Conservation (phyloP, 805 yeast genomes). For the Lipomyces anomalus region DNA sequence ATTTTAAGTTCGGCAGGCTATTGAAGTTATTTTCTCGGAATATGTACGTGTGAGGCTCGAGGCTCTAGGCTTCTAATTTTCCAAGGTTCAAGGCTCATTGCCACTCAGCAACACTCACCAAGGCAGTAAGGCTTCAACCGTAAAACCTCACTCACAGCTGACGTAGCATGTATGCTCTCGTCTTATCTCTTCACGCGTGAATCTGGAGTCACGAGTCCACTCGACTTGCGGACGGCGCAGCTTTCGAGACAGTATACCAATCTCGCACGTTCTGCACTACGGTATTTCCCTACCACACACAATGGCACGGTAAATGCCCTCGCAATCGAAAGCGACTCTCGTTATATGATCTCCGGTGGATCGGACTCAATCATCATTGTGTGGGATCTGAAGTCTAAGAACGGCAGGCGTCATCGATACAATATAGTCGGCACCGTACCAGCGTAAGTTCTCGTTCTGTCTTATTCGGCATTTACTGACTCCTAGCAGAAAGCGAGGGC, state of each 20-base stretch:
- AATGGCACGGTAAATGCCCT: slow-evolving; percentile 53
- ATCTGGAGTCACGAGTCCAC: slow-evolving; percentile 18
- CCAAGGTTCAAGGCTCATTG: too few species aligned
- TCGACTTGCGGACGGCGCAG: slow-evolving; percentile 20
- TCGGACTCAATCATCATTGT: slow-evolving; percentile 63
- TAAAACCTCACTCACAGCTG: too few species aligned
- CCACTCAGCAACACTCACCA: too few species aligned
- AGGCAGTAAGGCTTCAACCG: too few species aligned
- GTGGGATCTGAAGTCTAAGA: slow-evolving; percentile 50
- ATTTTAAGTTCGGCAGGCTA: too few species aligned
- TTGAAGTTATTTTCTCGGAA: too few species aligned
- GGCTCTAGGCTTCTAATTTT: too few species aligned
- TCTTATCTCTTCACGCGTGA: slow-evolving; percentile 21
- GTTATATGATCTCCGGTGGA: slow-evolving; percentile 61
- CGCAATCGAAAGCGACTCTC: slow-evolving; percentile 47
- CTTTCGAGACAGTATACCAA: slow-evolving; percentile 12
- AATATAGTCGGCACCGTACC: slow-evolving; percentile 20
- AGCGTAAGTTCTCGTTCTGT: too few species aligned
- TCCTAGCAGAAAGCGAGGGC: slow-evolving; percentile 38
- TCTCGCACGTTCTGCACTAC: slow-evolving; percentile 13
- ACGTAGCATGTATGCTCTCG: slow-evolving; percentile 24
- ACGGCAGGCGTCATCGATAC: slow-evolving; percentile 21
- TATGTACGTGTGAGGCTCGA: too few species aligned
- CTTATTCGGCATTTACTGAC: slow-evolving; percentile 10
- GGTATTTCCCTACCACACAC: slow-evolving; percentile 29